These are phyloP conservation scores for Teunomyces cretensis DNA, from an alignment of 805 yeast genomes.

Conservation along the genomic window DNA sequence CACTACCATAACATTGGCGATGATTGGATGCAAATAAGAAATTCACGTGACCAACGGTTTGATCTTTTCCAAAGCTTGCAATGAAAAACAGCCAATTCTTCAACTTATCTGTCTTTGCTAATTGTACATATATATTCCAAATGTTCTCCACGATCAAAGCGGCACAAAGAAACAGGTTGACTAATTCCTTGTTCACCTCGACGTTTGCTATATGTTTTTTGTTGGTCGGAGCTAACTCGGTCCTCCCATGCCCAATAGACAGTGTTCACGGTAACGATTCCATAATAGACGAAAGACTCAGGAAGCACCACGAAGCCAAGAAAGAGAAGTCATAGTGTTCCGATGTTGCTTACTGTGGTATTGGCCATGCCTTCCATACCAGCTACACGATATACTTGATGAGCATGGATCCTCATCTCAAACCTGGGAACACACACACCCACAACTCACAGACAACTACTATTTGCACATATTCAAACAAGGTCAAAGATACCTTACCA, in stretches of 20 bases:
- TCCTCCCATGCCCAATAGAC: constrained; percentile 46
- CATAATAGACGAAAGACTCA: constrained; percentile 33
- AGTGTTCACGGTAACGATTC: constrained; percentile 42
- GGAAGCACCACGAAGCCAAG: constrained; percentile 11
- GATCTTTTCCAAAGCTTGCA: background rate
- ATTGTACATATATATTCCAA: background rate
- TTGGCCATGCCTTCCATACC: background rate
- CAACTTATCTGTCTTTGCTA: background rate
- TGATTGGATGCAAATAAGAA: constrained; percentile 1
- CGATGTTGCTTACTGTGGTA: background rate
- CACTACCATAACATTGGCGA: background rate
- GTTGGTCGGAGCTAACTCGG: constrained; percentile 54
- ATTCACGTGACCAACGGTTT: constrained; percentile 2
- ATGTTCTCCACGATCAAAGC: constrained; percentile 56
- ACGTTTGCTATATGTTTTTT: constrained; percentile 70
- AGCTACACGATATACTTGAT: background rate
- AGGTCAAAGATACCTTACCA: background rate
- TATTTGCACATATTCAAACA: constrained; percentile 1
- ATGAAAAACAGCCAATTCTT: constrained; percentile 3
- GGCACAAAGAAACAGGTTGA: constrained; percentile 52
- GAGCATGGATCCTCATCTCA: background rate
- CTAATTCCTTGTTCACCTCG: constrained; percentile 67
- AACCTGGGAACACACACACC: background rate
- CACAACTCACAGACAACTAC: background rate
- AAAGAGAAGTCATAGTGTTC: background rate